Base-by-base conservation (phyloP, 2,329 filamentous ascomycete genomes). In the Fusarium redolens region DNA sequence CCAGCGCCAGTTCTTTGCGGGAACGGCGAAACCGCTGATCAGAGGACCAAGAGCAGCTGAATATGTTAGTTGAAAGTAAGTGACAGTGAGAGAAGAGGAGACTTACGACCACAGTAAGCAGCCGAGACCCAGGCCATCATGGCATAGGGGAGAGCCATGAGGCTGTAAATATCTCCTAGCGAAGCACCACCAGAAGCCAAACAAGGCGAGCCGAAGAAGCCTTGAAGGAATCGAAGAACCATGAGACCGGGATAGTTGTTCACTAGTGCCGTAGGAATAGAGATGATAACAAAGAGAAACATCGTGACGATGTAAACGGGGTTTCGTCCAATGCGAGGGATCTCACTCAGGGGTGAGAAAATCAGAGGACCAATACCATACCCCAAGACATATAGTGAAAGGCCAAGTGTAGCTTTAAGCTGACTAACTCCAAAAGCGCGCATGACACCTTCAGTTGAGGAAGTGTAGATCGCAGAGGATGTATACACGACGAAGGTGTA, bases 271-370 rank as follows among this genome's bases (percentile, higher is more conserved):
- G 91, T 89, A 0, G 91, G 91, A 20, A 93, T 86, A 10, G 87
- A 89, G 15, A 94, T 80, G 68, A 93, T 86, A 54, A 92, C 89
- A 78, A 93, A 94, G 33, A 93, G 82, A 65, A 88, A 87, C 82
- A 93, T 91, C 14, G 91, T 91, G 72, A 88, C 79, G 40, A 92
- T 87, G 79, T 94, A 94, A 10, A 92, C 87, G 1, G 89, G 88
- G 74, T 91, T 93, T 11, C 92, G 86, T 5, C 92, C 92, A 56
- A 93, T 87, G 50, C 85, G 78, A 0, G 92, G 90, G 28, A 93
- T 88, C 81, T 94, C 92, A 54, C 85, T 88, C 45, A 93, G 80
- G 0, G 92, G 92, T 0, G 89, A 90, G 81, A 89, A 93, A 30
- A 93, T 69, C 31, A 93, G 80, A 2, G 91, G 91, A 0, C 91